Conservation (phyloP, 1,284 basidiomycete genomes). For the Xerocomus amazonicus region DNA sequence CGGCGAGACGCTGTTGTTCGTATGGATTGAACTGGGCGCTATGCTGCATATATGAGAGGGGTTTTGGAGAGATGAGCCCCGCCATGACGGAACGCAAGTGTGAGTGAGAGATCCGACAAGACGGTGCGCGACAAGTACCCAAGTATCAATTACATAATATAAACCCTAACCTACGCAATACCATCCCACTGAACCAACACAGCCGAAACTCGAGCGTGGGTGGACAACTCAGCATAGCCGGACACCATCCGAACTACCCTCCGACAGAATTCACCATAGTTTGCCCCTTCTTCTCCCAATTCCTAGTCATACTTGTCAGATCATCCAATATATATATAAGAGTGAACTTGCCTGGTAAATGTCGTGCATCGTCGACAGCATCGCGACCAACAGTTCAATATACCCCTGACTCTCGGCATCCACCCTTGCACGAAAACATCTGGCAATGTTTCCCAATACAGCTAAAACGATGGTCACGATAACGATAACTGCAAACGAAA, state of each 20-base stretch:
- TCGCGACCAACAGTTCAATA: slow-evolving; percentile 27
- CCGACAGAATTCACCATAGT: slow-evolving; percentile 26
- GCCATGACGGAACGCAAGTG: slow-evolving; percentile 44
- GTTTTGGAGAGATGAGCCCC: slow-evolving; percentile 56
- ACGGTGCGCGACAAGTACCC: neutral
- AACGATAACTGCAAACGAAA: neutral
- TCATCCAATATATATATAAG: neutral
- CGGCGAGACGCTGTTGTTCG: slow-evolving; percentile 36
- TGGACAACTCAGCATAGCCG: slow-evolving; percentile 16
- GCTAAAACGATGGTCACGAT: slow-evolving; percentile 14
- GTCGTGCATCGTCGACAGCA: slow-evolving; percentile 33
- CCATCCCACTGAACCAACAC: slow-evolving; percentile 19
- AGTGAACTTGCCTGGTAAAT: slow-evolving; percentile 22
- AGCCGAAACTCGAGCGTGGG: slow-evolving; percentile 25
- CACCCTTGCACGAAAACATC: slow-evolving; percentile 17
- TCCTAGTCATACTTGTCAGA: slow-evolving; percentile 6
- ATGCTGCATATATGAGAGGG: slow-evolving; percentile 60
- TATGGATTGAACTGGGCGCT: slow-evolving; percentile 51
- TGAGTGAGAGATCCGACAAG: slow-evolving; percentile 10
- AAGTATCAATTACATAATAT: slow-evolving; percentile 23
- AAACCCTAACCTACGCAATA: slow-evolving; percentile 28
- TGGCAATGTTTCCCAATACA: slow-evolving; percentile 25
- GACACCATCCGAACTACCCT: slow-evolving; percentile 16
- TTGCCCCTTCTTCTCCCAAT: slow-evolving; percentile 12
- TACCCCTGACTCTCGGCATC: slow-evolving; percentile 29